phyloP scores from a whole-genome alignment of 441 rosid genomes.

The Syzygium syzygioides region DNA sequence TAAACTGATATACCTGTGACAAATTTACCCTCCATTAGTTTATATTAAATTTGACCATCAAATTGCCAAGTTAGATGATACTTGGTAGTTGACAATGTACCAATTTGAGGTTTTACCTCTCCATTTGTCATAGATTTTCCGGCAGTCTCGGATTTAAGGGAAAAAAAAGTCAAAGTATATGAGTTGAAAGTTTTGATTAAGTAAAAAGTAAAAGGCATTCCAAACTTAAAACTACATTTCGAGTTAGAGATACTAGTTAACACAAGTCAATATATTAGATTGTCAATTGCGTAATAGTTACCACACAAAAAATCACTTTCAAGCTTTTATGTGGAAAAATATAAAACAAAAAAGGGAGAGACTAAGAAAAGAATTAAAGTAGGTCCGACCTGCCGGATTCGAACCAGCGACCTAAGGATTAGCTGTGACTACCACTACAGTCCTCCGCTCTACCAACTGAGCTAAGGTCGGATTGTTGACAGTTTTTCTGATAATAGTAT shows the following conservation, averaged over 20 bases:
- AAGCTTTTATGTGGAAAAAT: background rate
- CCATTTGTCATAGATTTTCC: too few relatives aligned
- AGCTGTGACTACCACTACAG: background rate
- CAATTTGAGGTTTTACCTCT: too few relatives aligned
- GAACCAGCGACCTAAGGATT: background rate
- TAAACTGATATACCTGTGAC: too few relatives aligned
- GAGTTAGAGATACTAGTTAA: background rate
- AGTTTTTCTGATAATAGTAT: accelerated
- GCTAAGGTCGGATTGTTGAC: background rate
- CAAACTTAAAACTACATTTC: background rate
- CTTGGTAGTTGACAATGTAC: too few relatives aligned
- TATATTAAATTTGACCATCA: too few relatives aligned
- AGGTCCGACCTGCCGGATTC: background rate
- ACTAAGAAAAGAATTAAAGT: background rate
- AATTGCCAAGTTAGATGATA: too few relatives aligned
- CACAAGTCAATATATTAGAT: background rate
- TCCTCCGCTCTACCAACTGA: conserved; percentile 26
- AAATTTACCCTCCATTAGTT: too few relatives aligned
- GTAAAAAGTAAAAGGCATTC: background rate
- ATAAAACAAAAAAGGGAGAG: background rate
- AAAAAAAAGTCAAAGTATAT: background rate
- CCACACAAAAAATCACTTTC: background rate
- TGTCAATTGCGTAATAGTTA: background rate
- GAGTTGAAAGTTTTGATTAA: background rate
- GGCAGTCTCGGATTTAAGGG: background rate